These are phyloP conservation scores for Letharia lupina DNA, from an alignment of 495 filamentous ascomycete species.

Conservation along the genomic window DNA sequence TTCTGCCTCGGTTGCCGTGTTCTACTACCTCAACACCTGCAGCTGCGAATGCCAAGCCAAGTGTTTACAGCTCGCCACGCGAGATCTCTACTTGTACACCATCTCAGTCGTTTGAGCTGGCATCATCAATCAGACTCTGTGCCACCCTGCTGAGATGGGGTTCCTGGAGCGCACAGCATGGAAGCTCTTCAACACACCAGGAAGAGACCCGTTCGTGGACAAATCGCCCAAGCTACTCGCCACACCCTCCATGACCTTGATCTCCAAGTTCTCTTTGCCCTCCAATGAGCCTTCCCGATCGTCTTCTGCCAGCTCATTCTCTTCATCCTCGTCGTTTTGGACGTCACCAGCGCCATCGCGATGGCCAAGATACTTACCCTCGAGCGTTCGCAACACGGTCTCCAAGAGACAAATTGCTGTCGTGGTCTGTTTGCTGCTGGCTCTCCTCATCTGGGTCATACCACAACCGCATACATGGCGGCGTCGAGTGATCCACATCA, in stretches of 20 bases:
- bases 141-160: conserved; percentile 15
- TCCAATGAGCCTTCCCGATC: conserved; percentile 15
- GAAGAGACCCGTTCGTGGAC: conserved; percentile 20
- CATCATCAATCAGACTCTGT: background rate
- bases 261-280: conserved; percentile 22
- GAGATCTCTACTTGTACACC: background rate
- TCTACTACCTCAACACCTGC: background rate
- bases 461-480: conserved; percentile 25
- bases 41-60: conserved; percentile 1
- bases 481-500: conserved; percentile 17
- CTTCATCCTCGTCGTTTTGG: conserved; percentile 23
- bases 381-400: conserved; percentile 25
- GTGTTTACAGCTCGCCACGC: background rate
- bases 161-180: conserved; percentile 21
- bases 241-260: conserved; percentile 15
- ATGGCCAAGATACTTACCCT: conserved; percentile 25
- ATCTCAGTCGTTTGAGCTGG: background rate
- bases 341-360: conserved; percentile 19
- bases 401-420: conserved; percentile 26
- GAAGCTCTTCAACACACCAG: conserved; percentile 20
- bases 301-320: conserved; percentile 21
- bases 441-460: conserved; percentile 28
- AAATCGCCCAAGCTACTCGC: conserved; percentile 26
- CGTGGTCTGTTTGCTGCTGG: conserved; percentile 25
- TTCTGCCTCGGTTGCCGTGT: background rate